Percentiles rank a stretch among this genome's conserved stretches.
Conservation (phyloP, 1,139 yeast species). For the Pichia sp. region DNA sequence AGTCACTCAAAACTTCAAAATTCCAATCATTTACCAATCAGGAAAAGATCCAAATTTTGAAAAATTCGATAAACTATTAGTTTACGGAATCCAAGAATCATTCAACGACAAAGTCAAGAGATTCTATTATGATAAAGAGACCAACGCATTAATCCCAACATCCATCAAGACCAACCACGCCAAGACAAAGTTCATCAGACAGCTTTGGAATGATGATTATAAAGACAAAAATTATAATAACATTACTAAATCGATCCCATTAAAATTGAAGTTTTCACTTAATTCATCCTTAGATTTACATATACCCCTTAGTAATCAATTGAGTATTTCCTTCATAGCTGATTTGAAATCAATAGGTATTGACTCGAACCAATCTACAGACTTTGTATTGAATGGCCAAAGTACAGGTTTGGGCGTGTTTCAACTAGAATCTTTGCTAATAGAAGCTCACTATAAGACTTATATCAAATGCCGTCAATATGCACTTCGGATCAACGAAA, state of each 20-base stretch:
- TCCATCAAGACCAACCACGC: constrained; percentile 21
- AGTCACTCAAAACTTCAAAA: neutral
- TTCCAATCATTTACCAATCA: constrained; percentile 14
- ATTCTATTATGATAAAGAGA: constrained; percentile 18
- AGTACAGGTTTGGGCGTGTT: constrained; percentile 17
- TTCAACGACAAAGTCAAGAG: constrained; percentile 23
- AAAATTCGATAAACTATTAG: neutral
- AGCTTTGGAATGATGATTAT: constrained; percentile 24
- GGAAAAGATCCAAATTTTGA: constrained; percentile 9
- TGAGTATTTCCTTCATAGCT: neutral
- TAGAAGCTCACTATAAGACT: constrained; percentile 5
- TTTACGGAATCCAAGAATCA: neutral
- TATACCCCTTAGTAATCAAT: constrained; percentile 12
- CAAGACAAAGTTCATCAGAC: constrained; percentile 23
- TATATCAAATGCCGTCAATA: constrained; percentile 6
- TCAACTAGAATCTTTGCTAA: constrained; percentile 14
- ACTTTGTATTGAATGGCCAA: constrained; percentile 19
- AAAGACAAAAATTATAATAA: constrained; percentile 16
- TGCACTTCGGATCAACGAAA: neutral
- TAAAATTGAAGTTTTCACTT: constrained; percentile 4
- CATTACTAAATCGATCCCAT: constrained; percentile 14
- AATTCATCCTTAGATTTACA: constrained; percentile 7
- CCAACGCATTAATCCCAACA: constrained; percentile 20
- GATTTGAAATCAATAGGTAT: constrained; percentile 10
- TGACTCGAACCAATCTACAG: constrained; percentile 8